phyloP scores from a whole-genome alignment of 805 yeast species.

The Candida nemodendra region DNA sequence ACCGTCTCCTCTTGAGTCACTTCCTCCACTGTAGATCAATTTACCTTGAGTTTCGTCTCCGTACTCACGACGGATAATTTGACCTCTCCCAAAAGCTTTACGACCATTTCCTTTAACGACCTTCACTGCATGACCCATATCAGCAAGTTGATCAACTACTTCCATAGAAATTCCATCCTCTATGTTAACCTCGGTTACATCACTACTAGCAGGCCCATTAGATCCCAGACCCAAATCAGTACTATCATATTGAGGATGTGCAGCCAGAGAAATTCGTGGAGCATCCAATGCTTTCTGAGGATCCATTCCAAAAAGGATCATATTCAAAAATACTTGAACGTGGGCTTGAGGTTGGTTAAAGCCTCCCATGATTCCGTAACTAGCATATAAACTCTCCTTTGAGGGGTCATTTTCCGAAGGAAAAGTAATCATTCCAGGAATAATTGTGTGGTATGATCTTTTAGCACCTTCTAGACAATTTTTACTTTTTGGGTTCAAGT shows the following conservation, averaged over 20 bases:
- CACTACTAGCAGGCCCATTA: slow-evolving; percentile 61
- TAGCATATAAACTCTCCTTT: slow-evolving; percentile 53
- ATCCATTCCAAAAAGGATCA: slow-evolving; percentile 57
- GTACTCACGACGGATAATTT: slow-evolving; percentile 55
- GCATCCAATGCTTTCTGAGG: slow-evolving; percentile 77
- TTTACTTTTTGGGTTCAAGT: slow-evolving; percentile 51
- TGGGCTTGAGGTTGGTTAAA: slow-evolving; percentile 87
- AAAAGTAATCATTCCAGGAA: slow-evolving; percentile 74
- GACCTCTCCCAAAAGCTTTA: slow-evolving; percentile 59
- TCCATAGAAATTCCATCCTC: slow-evolving; percentile 61
- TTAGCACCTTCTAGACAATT: slow-evolving; percentile 68
- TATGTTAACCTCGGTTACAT: slow-evolving; percentile 55
- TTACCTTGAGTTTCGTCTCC: slow-evolving; percentile 18
- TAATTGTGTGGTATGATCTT: slow-evolving; percentile 79
- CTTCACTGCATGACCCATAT: slow-evolving; percentile 57
- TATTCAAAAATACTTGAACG: slow-evolving; percentile 69
- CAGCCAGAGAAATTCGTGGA: slow-evolving; percentile 66
- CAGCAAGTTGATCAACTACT: slow-evolving; percentile 44
- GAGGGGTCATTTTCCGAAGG: slow-evolving; percentile 18
- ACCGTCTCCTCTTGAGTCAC: slow-evolving; percentile 85
- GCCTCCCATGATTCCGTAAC: slow-evolving; percentile 71
- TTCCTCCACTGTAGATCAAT: slow-evolving; percentile 66
- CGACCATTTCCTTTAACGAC: slow-evolving; percentile 43
- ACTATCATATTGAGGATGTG: slow-evolving; percentile 43
- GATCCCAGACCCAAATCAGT: slow-evolving; percentile 58